These are phyloP conservation scores for Ganoderma lingzhi DNA, from an alignment of 1,284 basidiomycete genomes.

Conservation along the genomic window DNA sequence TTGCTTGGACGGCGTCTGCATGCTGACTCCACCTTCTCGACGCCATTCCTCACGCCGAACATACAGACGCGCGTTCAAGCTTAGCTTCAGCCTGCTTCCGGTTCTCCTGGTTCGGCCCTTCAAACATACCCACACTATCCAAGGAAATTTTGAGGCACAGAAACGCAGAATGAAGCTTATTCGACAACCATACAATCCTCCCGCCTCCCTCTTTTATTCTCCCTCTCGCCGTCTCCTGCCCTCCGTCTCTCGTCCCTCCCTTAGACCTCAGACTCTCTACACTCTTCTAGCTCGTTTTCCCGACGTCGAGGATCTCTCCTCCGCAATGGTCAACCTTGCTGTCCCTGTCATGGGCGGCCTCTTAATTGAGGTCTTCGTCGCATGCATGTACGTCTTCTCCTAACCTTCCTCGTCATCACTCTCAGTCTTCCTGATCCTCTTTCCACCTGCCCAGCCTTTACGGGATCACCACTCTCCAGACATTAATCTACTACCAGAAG, in stretches of 20 bases:
- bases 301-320: neutral
- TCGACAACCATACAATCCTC: neutral
- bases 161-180: conserved; percentile 9
- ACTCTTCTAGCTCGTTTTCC: neutral
- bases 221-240: neutral
- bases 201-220: conserved; percentile 6
- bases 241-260: neutral
- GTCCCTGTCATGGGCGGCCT: conserved; percentile 30
- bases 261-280: neutral
- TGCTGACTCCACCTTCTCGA: neutral
- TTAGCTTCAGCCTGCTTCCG: conserved; percentile 7
- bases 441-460: conserved; percentile 21
- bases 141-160: conserved; percentile 6
- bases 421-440: neutral
- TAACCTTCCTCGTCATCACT: neutral
- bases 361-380: conserved; percentile 31
- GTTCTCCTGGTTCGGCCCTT: neutral
- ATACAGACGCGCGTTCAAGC: neutral
- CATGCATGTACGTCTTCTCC: conserved; percentile 26
- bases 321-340: conserved; percentile 16
- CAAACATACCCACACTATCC: conserved; percentile 8
- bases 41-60: neutral
- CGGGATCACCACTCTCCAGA: conserved; percentile 31
- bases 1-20: conserved; percentile 1
- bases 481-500: conserved; percentile 32